A percentile compares a stretch with the other conserved stretches of the same genome.
Evolutionary conservation across 116 monocot species (phyloP).

Genomic region (Posidonia oceanica): DNA sequence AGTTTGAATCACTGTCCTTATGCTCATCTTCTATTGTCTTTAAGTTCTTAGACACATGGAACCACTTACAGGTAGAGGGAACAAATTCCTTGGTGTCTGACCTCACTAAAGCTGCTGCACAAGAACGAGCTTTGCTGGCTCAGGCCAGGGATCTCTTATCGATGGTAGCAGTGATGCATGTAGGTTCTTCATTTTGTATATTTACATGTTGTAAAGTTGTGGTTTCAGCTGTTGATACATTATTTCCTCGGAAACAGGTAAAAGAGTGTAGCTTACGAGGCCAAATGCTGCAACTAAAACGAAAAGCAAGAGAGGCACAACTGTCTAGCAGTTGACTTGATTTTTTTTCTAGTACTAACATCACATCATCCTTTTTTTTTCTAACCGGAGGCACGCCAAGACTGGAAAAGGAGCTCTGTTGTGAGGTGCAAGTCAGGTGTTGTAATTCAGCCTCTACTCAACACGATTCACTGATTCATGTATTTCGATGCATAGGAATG

Average conservation of each 20-base stretch:
- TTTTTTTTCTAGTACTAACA: slow-evolving; percentile 6
- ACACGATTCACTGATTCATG: slow-evolving; percentile 2
- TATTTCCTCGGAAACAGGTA: slow-evolving; percentile 34
- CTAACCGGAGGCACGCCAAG: not conserved
- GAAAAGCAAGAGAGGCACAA: slow-evolving; percentile 4
- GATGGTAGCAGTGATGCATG: slow-evolving; percentile 51
- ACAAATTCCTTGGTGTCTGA: slow-evolving; percentile 41
- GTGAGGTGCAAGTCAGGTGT: slow-evolving; percentile 2
- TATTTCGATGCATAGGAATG: not conserved
- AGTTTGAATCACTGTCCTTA: not conserved
- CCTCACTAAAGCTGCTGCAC: slow-evolving; percentile 44
- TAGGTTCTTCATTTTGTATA: slow-evolving; percentile 14
- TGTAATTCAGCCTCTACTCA: not conserved
- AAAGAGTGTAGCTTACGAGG: slow-evolving; percentile 49
- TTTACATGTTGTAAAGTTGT: not conserved
- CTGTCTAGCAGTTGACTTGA: slow-evolving; percentile 4
- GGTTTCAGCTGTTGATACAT: not conserved
- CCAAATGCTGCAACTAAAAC: slow-evolving; percentile 41
- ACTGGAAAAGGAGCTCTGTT: not conserved
- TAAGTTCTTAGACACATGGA: not conserved
- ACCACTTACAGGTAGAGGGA: slow-evolving; percentile 41
- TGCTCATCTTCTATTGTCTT: not conserved
- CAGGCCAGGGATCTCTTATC: slow-evolving; percentile 60
- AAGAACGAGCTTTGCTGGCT: slow-evolving; percentile 51
- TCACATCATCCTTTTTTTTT: not conserved